Evolutionary conservation across 2,329 filamentous ascomycete genomes (phyloP).

Genomic region (Allantophomopsis cytisporea): DNA sequence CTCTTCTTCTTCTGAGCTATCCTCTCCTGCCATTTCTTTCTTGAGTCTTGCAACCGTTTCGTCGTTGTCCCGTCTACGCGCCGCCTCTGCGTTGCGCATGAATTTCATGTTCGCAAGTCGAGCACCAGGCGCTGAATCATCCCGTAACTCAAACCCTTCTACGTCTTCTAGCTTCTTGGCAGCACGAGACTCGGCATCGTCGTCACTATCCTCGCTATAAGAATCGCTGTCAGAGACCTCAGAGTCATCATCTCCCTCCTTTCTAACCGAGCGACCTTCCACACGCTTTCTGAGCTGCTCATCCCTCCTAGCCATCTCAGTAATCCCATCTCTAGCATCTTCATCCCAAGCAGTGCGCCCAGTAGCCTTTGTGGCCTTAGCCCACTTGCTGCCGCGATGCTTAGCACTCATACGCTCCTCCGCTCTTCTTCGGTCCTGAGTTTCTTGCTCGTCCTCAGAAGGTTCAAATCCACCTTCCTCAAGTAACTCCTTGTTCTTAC

Average conservation of each 20-base stretch:
- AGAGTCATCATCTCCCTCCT: conserved; percentile 25
- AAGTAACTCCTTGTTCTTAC: conserved; percentile 41
- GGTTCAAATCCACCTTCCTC: conserved; percentile 43
- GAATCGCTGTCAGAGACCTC: conserved; percentile 42
- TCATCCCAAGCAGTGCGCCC: conserved; percentile 57
- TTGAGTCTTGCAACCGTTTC: conserved; percentile 57
- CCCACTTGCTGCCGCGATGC: conserved; percentile 60
- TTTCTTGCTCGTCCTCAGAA: conserved; percentile 50
- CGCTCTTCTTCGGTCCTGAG: conserved; percentile 47
- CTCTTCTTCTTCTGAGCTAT: conserved; percentile 39
- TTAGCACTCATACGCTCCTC: conserved; percentile 59
- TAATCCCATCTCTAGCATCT: conserved; percentile 48
- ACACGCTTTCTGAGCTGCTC: conserved; percentile 54
- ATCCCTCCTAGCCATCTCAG: conserved; percentile 50
- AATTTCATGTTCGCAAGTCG: conserved; percentile 80
- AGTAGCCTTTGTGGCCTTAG: conserved; percentile 51
- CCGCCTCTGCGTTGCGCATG: conserved; percentile 80
- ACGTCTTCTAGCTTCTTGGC: conserved; percentile 32
- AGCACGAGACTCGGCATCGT: conserved; percentile 33
- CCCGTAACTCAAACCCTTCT: conserved; percentile 29
- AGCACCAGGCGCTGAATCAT: conserved; percentile 38
- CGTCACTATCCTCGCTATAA: conserved; percentile 37
- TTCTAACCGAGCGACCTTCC: conserved; percentile 42
- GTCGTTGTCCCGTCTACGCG: conserved; percentile 68
- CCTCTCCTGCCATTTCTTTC: conserved; percentile 51